These are phyloP conservation scores for Acer campestre DNA, from an alignment of 345 rosid species.

Conservation along the genomic window DNA sequence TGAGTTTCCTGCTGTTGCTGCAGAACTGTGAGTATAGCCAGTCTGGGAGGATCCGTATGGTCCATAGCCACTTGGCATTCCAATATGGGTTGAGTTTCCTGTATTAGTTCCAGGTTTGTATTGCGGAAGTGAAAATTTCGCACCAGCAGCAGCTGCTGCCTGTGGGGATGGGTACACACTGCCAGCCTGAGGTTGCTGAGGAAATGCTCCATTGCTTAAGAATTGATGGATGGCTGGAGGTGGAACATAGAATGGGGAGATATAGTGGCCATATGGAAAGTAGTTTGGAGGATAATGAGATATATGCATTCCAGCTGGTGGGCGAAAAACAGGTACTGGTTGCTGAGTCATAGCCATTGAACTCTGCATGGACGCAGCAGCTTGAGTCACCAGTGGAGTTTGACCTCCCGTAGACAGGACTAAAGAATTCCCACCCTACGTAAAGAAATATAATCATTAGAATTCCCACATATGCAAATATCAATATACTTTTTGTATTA, in stretches of 20 bases:
- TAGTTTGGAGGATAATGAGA: slow-evolving; percentile 86
- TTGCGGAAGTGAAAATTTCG: slow-evolving; percentile 78
- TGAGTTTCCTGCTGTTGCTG: slow-evolving; percentile 68
- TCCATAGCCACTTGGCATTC: slow-evolving; percentile 79
- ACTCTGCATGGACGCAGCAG: slow-evolving; percentile 80
- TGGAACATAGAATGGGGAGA: slow-evolving; percentile 74
- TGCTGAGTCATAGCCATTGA: slow-evolving; percentile 80
- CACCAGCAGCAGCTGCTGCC: slow-evolving; percentile 62
- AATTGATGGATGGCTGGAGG: slow-evolving; percentile 78
- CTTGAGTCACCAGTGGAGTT: slow-evolving; percentile 75
- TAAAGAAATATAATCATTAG: slow-evolving; percentile 33
- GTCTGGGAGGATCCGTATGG: slow-evolving; percentile 79
- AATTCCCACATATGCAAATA: slow-evolving; percentile 13
- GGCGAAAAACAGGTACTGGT: slow-evolving; percentile 77
- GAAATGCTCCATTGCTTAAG: slow-evolving; percentile 74
- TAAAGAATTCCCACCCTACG: slow-evolving; percentile 75
- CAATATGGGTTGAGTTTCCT: slow-evolving; percentile 67
- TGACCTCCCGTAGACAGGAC: slow-evolving; percentile 70
- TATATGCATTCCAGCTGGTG: slow-evolving; percentile 84
- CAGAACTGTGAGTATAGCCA: slow-evolving; percentile 70
- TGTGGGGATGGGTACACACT: slow-evolving; percentile 70
- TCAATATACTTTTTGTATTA: neutral
- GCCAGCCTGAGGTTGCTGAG: slow-evolving; percentile 85
- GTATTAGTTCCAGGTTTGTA: slow-evolving; percentile 76
- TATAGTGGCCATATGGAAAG: slow-evolving; percentile 76